Evolutionary conservation across 225 moss, liverwort and hornwort species (phyloP).

Genomic region (Physcomitrellopsis africana): DNA sequence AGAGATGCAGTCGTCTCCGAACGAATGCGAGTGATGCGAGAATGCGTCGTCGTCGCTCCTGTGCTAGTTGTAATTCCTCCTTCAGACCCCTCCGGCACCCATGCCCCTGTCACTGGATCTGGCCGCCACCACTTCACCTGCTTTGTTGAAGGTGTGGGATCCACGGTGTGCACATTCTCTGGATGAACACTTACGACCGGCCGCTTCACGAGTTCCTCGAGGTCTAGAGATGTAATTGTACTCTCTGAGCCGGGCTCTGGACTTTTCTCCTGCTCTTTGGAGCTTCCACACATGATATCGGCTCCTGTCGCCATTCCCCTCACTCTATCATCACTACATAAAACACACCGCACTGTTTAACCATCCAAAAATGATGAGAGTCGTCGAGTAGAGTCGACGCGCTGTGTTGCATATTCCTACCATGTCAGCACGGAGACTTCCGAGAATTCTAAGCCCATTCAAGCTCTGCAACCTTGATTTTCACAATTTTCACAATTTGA

Average conservation of each 20-base stretch:
- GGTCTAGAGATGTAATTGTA: neutral
- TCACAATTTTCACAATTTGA: too few relatives aligned
- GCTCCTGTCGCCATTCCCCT: conserved; percentile 36
- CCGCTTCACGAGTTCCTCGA: neutral
- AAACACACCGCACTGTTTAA: neutral
- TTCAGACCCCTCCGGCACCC: conserved; percentile 49
- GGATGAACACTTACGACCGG: conserved; percentile 1
- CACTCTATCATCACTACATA: conserved; percentile 23
- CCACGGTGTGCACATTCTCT: neutral
- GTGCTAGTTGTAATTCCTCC: conserved; percentile 48
- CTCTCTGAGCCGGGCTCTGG: neutral
- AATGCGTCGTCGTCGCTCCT: conserved; percentile 11
- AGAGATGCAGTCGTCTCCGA: conserved; percentile 20
- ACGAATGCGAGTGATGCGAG: conserved; percentile 23
- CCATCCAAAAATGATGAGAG: too few relatives aligned
- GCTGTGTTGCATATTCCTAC: neutral
- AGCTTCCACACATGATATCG: conserved; percentile 24
- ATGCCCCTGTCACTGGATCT: conserved; percentile 49
- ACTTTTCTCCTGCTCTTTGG: conserved; percentile 3
- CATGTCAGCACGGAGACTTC: neutral
- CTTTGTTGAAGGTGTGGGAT: neutral
- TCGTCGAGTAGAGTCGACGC: too few relatives aligned
- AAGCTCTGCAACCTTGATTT: too few relatives aligned
- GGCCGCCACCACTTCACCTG: conserved; percentile 52
- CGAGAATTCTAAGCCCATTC: too few relatives aligned